Evolutionary conservation across 2,329 filamentous ascomycete species (phyloP).

Genomic region (Epicoccum sorghinum): DNA sequence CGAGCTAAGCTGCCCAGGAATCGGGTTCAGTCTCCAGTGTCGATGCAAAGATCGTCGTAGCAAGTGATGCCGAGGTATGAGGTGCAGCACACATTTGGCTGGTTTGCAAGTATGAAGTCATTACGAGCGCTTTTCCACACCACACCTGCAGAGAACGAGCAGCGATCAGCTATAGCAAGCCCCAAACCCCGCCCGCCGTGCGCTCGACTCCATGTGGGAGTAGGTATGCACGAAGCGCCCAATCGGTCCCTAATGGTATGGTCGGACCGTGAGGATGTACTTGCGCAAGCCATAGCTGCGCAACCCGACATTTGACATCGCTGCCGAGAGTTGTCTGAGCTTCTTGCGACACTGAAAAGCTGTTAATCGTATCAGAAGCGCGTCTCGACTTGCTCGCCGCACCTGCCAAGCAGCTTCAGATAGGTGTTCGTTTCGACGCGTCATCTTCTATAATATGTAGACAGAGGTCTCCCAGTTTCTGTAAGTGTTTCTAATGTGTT

Average conservation of each 20-base stretch:
- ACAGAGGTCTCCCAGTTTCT: background rate
- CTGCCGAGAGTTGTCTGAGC: background rate
- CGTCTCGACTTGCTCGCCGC: conserved; percentile 4
- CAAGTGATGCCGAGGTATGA: conserved; percentile 6
- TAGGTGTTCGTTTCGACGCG: conserved; percentile 3
- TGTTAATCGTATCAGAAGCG: conserved; percentile 5
- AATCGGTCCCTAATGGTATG: background rate
- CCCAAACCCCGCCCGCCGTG: background rate
- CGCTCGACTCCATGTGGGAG: background rate
- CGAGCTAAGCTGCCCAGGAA: background rate
- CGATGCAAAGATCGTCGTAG: conserved; percentile 1
- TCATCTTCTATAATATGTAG: background rate
- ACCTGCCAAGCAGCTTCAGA: conserved; percentile 10
- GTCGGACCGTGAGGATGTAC: background rate
- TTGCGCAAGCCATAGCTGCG: background rate
- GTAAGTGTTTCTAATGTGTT: conserved; percentile 9
- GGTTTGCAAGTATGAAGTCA: conserved; percentile 2
- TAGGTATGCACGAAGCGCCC: too few species aligned
- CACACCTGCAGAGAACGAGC: background rate
- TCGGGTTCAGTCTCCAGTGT: background rate
- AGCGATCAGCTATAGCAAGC: background rate
- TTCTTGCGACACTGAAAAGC: conserved; percentile 1
- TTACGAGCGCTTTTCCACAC: background rate
- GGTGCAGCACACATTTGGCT: background rate
- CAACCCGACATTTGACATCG: background rate